Evolutionary conservation across 2,329 filamentous ascomycete species (phyloP).

Genomic region (Penicillium griseofulvum): DNA sequence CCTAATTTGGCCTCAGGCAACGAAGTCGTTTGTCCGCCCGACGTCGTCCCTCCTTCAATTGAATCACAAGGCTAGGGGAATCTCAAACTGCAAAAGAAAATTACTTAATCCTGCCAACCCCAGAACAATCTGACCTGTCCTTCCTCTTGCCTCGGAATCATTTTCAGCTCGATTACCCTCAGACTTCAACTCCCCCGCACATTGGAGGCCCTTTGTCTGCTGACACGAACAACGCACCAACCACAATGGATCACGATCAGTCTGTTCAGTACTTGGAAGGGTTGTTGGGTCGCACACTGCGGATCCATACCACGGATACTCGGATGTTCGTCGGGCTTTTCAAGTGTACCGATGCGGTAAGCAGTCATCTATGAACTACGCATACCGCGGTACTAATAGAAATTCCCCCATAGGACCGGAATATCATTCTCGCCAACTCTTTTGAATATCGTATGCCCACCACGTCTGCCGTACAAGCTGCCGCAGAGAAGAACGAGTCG

Average conservation of each 20-base stretch:
- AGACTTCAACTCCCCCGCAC: neutral
- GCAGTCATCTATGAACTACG: constrained; percentile 29
- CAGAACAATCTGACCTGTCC: neutral
- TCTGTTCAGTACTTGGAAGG: constrained; percentile 48
- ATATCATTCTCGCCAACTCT: constrained; percentile 80
- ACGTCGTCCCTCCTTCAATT: neutral
- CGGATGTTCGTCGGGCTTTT: constrained; percentile 87
- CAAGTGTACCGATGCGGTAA: constrained; percentile 90
- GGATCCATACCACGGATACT: constrained; percentile 75
- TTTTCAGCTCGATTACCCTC: neutral
- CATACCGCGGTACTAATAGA: constrained; percentile 5
- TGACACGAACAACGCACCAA: constrained; percentile 10
- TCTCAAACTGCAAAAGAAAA: neutral
- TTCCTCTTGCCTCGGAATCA: neutral
- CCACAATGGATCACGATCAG: constrained; percentile 37
- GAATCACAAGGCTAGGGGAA: neutral
- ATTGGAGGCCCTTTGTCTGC: neutral
- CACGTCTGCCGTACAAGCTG: constrained; percentile 46
- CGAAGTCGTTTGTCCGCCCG: neutral
- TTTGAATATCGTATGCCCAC: constrained; percentile 85
- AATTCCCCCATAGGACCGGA: constrained; percentile 63
- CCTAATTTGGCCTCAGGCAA: constrained; percentile 7
- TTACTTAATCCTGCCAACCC: neutral
- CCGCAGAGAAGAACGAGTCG: constrained; percentile 30
- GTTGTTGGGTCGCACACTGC: constrained; percentile 74